Percentiles rank a stretch among this genome's conserved stretches.
These are phyloP conservation scores for Pichia sp. DNA, from an alignment of 1,139 yeast genomes.

Conservation along the genomic window DNA sequence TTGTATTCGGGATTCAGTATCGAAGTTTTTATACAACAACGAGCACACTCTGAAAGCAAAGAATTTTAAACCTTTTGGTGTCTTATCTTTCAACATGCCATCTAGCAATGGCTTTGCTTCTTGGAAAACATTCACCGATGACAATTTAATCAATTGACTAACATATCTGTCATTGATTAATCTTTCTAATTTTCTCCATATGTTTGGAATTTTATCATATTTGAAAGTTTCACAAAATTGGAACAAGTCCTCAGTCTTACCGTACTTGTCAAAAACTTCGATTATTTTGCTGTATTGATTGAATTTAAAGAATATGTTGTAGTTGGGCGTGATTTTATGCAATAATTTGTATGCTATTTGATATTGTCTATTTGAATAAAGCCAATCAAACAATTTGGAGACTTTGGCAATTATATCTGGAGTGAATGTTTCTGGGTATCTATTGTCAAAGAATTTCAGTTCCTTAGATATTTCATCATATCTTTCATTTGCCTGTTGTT, in stretches of 20 bases:
- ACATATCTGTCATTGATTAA: slow-evolving; percentile 6
- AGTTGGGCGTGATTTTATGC: slow-evolving; percentile 7
- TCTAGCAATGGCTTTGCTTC: slow-evolving; percentile 5
- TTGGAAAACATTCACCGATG: slow-evolving; percentile 3
- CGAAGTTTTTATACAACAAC: slow-evolving; percentile 11
- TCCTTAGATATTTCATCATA: slow-evolving; percentile 11
- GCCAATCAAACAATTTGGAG: slow-evolving; percentile 18
- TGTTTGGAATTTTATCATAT: slow-evolving; percentile 15
- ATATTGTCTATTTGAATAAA: slow-evolving; percentile 17
- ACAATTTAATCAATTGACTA: slow-evolving; percentile 8
- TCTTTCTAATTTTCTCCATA: slow-evolving; percentile 14
- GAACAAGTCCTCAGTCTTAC: slow-evolving; percentile 17
- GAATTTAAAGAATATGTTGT: slow-evolving; percentile 15
- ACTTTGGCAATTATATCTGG: slow-evolving; percentile 16
- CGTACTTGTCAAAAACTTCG: slow-evolving; percentile 18
- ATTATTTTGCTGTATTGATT: slow-evolving; percentile 16
- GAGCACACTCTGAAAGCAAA: slow-evolving; percentile 12
- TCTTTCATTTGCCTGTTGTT: slow-evolving; percentile 9
- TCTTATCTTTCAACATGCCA: background rate
- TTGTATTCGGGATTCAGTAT: slow-evolving; percentile 7
- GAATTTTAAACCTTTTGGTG: slow-evolving; percentile 11
- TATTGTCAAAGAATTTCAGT: slow-evolving; percentile 6
- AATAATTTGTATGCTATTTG: slow-evolving; percentile 14
- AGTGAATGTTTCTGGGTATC: slow-evolving; percentile 15
- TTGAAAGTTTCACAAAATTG: slow-evolving; percentile 15